These are phyloP conservation scores for Apiospora malaysiana DNA, from an alignment of 2,329 filamentous ascomycete genomes.

Conservation along the genomic window DNA sequence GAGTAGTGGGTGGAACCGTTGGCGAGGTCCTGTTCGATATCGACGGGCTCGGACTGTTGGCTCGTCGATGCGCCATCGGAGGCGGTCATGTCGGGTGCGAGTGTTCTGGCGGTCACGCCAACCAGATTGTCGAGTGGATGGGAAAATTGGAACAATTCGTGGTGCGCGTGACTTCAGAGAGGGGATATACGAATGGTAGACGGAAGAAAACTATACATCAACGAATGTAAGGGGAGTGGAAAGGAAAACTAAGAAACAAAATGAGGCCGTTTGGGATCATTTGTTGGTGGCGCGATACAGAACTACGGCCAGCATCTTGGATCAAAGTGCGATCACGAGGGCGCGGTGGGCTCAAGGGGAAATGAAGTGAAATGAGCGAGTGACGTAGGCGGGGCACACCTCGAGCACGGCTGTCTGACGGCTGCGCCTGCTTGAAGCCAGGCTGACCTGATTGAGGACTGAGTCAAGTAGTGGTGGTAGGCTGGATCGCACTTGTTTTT, in stretches of 20 bases:
- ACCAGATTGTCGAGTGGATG: background rate
- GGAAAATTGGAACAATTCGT: background rate
- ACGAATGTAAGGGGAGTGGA: background rate
- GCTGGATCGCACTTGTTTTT: too few relatives aligned
- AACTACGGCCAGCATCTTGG: slow-evolving; percentile 15
- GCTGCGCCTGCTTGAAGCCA: slow-evolving; percentile 11
- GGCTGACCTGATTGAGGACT: background rate
- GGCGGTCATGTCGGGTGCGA: slow-evolving; percentile 33
- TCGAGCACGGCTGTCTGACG: background rate
- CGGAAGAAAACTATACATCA: slow-evolving; percentile 5
- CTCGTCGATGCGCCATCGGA: slow-evolving; percentile 36
- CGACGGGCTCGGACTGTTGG: slow-evolving; percentile 49
- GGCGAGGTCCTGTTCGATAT: slow-evolving; percentile 38
- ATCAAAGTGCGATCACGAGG: slow-evolving; percentile 16
- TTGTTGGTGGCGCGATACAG: slow-evolving; percentile 14
- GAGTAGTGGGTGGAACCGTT: slow-evolving; percentile 57
- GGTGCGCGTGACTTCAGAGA: background rate
- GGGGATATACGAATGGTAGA: background rate
- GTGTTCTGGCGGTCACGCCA: slow-evolving; percentile 14
- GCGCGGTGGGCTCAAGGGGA: slow-evolving; percentile 3
- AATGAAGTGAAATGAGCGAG: slow-evolving; percentile 11
- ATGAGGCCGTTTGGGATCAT: background rate
- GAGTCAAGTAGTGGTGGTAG: background rate
- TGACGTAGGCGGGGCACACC: slow-evolving; percentile 22
- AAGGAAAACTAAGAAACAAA: background rate